These are phyloP conservation scores for Meredithiella fracta DNA, from an alignment of 2,329 filamentous ascomycete genomes.

Conservation along the genomic window DNA sequence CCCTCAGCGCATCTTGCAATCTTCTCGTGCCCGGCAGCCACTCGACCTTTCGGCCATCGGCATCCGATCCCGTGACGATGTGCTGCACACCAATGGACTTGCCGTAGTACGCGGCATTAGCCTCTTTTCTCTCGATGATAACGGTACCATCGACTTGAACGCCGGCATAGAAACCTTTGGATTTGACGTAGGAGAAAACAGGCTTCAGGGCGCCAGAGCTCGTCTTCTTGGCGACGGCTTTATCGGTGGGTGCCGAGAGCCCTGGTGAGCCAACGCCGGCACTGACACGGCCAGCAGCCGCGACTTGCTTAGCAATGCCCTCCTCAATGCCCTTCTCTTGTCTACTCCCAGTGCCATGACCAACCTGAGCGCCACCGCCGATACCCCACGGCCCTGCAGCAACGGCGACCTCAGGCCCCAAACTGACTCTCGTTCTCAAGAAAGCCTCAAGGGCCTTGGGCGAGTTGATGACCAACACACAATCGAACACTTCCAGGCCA, in stretches of 20 bases:
- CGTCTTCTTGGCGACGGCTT: neutral
- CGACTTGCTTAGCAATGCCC: neutral
- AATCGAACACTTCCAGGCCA: constrained; percentile 78
- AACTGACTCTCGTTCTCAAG: constrained; percentile 54
- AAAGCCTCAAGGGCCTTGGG: constrained; percentile 61
- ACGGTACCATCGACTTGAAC: constrained; percentile 77
- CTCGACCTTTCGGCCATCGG: neutral
- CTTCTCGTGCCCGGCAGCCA: constrained; percentile 7
- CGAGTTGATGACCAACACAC: constrained; percentile 72
- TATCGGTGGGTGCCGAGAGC: neutral
- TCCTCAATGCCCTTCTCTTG: constrained; percentile 5
- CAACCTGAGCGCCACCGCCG: constrained; percentile 55
- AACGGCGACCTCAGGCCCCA: constrained; percentile 65
- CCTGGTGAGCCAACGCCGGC: neutral
- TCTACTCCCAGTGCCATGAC: constrained; percentile 15
- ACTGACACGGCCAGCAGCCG: neutral
- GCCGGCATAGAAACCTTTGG: constrained; percentile 72
- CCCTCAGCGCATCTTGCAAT: constrained; percentile 6
- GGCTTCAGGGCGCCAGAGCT: constrained; percentile 22
- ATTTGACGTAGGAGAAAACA: constrained; percentile 64
- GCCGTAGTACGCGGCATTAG: constrained; percentile 76
- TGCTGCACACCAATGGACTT: constrained; percentile 31
- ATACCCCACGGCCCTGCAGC: constrained; percentile 53
- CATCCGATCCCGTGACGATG: constrained; percentile 29
- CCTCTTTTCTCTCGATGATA: constrained; percentile 70